Evolutionary conservation across 2,329 filamentous ascomycete species (phyloP), one percentile per base, ranked within the genome.

Genomic region (Botrytis galanthina): DNA sequence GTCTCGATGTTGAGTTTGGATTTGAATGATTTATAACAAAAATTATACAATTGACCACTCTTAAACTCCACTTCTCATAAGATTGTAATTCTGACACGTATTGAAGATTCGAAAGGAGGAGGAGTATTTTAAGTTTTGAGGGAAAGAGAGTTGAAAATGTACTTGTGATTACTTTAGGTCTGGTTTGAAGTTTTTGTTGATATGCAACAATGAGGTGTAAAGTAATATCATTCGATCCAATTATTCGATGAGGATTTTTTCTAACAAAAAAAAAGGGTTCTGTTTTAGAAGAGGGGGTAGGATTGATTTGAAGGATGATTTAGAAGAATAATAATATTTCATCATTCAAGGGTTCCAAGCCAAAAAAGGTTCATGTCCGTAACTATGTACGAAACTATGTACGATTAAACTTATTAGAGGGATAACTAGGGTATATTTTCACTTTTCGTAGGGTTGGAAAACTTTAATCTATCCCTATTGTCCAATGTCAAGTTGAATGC

Each of bases 151-250:
- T 22, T 54, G 9, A 68, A 29, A 18, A 39, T 54, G 35, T 54
- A 42, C 64, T 68, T 42, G 1, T 57, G 35, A 57, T 68, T 29
- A 35, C 20, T 42, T 54, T 67, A 29, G 46, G 64, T 54, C 14
- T 54, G 46, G 64, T 39, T 32, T 51, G 32, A 67, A 51, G 26
- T n/a, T 67, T 61, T 16, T 26, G 14, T 67, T n/a, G 22, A 22
- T 51, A 67, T 67, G 44, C 44, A 67, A 22, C 20, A 32, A 44
- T 66, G 29, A 66, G 44, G 63, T 51, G 63, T n/a, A 66, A 37
- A 35, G 26, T 67, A 51, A 51, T 51, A 67, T 67, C 63, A 46
- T 67, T 37, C 63, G 44, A 51, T 51, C 7, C 9, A 5, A 12
- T 37, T 39, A 51, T 12, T 54, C 37, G 18, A 29, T 26, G 22